Evolutionary conservation across 805 yeast genomes (phyloP), one percentile per base, ranked within the genome.

Genomic region (Pichia pseudocactophila): DNA sequence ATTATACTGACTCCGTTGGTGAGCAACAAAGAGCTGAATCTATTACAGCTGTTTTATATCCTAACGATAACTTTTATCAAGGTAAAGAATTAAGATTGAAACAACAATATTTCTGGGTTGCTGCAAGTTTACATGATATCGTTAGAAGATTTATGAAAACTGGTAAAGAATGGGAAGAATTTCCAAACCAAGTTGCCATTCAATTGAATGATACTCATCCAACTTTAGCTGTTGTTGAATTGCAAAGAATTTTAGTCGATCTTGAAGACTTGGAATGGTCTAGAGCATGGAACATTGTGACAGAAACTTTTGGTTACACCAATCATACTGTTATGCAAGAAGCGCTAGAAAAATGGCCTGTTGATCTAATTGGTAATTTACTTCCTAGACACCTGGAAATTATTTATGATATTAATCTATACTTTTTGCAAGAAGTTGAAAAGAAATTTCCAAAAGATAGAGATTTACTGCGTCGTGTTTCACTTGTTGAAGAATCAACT

Each of bases 91-190:
- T 88, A 58, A 78, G 97, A 60, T 75, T 88, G 63, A 89, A 89
- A 64, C 97, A 88, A 68, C 97, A 88, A 65, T 89, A 87, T 65
- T 89, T 88, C 66, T 88, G 97, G 97, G 96, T 89, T 41, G 80
- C 95, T 40, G 96, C 97, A 28, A 85, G 96, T 13, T 72, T 89
- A 52, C 87, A 83, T 55, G 97, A 88, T 62, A 88, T 88, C 52
- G 77, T 88, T 34, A 80, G 97, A 59, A 76, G 97, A 57, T 88
- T 83, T 67, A 81, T 87, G 63, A 89, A 89, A 66, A 62, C 79
- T 42, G 73, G 73, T 53, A 71, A 77, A 54, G 74, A 87, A 37
- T 88, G 96, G 95, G 56, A 70, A 30, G 87, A 82, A 58, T 83
- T 88, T 61, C 77, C 95, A 16, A 90, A 84, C 47, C 80, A 80